phyloP scores from a whole-genome alignment of 2,329 filamentous ascomycete genomes.

The Pseudopithomyces chartarum region DNA sequence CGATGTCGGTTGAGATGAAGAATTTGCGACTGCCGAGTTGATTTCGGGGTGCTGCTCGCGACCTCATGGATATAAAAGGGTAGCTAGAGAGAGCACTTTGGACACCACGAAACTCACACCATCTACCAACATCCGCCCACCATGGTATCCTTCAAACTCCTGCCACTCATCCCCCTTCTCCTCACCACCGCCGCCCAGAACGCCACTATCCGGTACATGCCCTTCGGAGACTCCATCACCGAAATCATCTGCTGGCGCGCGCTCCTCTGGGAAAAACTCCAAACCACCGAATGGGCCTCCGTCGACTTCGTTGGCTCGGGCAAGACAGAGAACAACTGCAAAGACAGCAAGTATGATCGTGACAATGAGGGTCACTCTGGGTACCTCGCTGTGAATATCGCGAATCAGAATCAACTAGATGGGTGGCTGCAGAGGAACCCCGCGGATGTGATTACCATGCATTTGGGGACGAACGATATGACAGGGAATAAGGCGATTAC shows the following conservation, averaged over 20 bases:
- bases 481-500: constrained; percentile 45
- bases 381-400: constrained; percentile 52
- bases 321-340: constrained; percentile 40
- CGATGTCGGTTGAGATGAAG: too few species aligned
- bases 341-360: constrained; percentile 47
- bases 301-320: constrained; percentile 48
- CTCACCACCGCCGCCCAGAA: constrained; percentile 23
- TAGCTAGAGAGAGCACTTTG: neutral
- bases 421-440: constrained; percentile 51
- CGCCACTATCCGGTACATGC: constrained; percentile 43
- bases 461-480: constrained; percentile 53
- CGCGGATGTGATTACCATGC: constrained; percentile 54
- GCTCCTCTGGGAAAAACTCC: constrained; percentile 50
- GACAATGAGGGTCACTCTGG: constrained; percentile 54
- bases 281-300: constrained; percentile 44
- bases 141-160: constrained; percentile 28
- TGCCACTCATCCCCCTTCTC: constrained; percentile 22
- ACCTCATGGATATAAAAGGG: neutral
- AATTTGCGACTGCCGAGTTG: too few species aligned
- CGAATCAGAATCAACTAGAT: constrained; percentile 49
- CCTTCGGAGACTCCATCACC: constrained; percentile 53
- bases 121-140: neutral
- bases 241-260: constrained; percentile 53
- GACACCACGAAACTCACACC: neutral
- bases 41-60: neutral